These are phyloP conservation scores for Fistulifera pelliculosa DNA, from an alignment of 108 stramenopile genomes.

Conservation along the genomic window DNA sequence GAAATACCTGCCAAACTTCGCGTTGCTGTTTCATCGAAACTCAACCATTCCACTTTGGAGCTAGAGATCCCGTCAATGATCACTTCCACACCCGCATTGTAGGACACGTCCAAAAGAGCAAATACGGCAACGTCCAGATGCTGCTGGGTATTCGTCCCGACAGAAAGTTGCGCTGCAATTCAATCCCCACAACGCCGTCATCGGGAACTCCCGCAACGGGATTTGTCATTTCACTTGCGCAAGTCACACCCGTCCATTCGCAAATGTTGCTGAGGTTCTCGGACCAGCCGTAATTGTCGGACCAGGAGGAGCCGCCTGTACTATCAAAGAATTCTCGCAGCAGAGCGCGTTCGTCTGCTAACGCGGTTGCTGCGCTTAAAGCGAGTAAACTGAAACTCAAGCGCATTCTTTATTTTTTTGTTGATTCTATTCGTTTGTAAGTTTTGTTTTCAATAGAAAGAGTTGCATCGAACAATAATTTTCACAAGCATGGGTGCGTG, in stretches of 20 bases:
- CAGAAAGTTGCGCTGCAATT: conserved; percentile 42
- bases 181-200: conserved; percentile 35
- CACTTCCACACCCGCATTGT: conserved; percentile 45
- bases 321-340: conserved; percentile 38
- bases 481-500: no score
- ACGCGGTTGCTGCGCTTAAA: conserved; percentile 3
- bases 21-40: conserved; percentile 12
- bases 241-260: conserved; percentile 68
- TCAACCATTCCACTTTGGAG: conserved; percentile 16
- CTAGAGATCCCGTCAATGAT: conserved; percentile 46
- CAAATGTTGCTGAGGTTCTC: conserved; percentile 34
- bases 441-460: no score
- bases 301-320: conserved; percentile 53
- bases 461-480: no score
- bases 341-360: no score
- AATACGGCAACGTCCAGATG: conserved; percentile 46
- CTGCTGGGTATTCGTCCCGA: conserved; percentile 43
- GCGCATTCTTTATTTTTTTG: not conserved
- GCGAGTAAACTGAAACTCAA: conserved; percentile 19
- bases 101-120: conserved; percentile 53
- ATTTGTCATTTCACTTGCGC: conserved; percentile 15
- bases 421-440: not conserved
- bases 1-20: conserved; percentile 3
- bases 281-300: conserved; percentile 43
- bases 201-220: not conserved